Base-by-base conservation (phyloP, 495 filamentous ascomycete species). In the Oidiodendron maius region DNA sequence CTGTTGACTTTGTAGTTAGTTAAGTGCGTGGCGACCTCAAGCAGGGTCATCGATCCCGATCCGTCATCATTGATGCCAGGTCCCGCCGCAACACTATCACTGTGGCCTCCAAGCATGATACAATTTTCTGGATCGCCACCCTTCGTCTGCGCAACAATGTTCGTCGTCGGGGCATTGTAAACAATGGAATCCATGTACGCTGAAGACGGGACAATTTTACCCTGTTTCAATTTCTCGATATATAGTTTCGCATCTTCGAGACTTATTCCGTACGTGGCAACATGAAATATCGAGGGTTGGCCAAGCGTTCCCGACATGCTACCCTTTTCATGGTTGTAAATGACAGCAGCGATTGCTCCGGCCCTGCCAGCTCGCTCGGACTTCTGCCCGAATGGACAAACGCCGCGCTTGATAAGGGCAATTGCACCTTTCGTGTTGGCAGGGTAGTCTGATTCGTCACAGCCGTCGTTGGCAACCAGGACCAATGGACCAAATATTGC, bases 341-440 rank as follows among this genome's bases (percentile, higher is more conserved):
- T 64, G 0, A 84, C 66, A 0, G 76, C 77, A n/a, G 75, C 81
- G 34, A 77, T 57, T 11, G 80, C 81, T 32, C 79, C 81, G 1
- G 76, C 75, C 48, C 67, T 70, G 22, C 78, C 77, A 6, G 78
- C 74, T 9, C 69, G 58, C 44, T 68, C 68, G 4, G 78, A 80
- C 56, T 83, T 83, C 48, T 68, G 69, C 21, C 77, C 78, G 55
- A 84, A 82, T 2, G 77, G 57, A 62, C 81, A 84, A 10, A 52
- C 67, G 12, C 81, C 80, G n/a, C 81, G 69, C 41, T 61, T 55
- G 39, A 84, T 66, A 40, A 83, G 64, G 24, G 77, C 79, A 48
- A 84, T 75, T 11, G 72, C 67, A 12, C 72, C 75, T 1, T 51
- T 58, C 13, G 76, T 48, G 18, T 60, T 48, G 0, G 65, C 54